Base-by-base conservation (phyloP, 2,329 filamentous ascomycete species). In the Thelonectria olida region DNA sequence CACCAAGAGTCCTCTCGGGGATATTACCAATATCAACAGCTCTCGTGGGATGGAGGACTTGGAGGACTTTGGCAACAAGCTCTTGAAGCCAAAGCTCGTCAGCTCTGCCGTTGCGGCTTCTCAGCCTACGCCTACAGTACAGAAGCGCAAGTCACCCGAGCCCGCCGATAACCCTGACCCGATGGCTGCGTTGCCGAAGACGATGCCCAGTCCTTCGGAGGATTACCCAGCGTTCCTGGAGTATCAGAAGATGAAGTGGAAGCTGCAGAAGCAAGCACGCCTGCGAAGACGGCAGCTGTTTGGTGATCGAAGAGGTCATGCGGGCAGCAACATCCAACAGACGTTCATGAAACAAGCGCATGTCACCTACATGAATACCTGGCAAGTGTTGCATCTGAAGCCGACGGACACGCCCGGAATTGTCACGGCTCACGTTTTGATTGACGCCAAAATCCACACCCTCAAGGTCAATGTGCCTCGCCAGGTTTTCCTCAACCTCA, bases 201-300 rank as follows among this genome's bases (percentile, higher is more conserved):
- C 87, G 41, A 96, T 97, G 91, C 95, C 96, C 2, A 87, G 86
- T 22, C 91, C 96, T 19, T 92, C 89, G 0, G 88, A 96, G 49
- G 91, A 99, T 76, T 99, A 99, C 69, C 81, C 88, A 17, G 92
- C 88, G 0, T 99, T 97, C 82, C 77, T 99, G 54, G 85, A 91
- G 72, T 98, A 98, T 72, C 96, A 99, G 75, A 99, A 99, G 78
- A 88, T 94, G 80, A 99, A 99, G 78, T 99, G 96, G 96, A 97
- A 95, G 80, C 90, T 98, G 36, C 96, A 99, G 75, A 97, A 93
- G 73, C 91, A 97, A 75, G 93, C 95, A 31, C 88, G 96, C 20
- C 85, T 90, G 62, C 89, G 95, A 42, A 86, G 96, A 65, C 88
- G 95, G 49, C 96, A 99, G 75, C 82, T 99, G 1, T 99, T 99